Evolutionary conservation across 2,329 filamentous ascomycete genomes (phyloP), one percentile per base, ranked within the genome.

Genomic region (Tolypocladium album): DNA sequence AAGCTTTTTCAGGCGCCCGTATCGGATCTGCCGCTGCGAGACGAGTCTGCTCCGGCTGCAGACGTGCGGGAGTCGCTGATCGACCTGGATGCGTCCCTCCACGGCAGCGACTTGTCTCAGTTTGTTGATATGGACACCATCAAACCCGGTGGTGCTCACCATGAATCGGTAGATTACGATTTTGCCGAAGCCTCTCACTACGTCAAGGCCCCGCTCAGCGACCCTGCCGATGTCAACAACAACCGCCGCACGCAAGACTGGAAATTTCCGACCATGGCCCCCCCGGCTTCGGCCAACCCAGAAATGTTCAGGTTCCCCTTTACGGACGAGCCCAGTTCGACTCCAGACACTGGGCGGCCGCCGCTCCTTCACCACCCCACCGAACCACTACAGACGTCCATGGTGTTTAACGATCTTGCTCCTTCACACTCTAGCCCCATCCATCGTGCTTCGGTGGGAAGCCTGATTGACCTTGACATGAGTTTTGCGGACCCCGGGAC

Each of bases 61-160:
- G 71, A 80, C 3, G 77, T 86, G n/a, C 75, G 82, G 59, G 84
- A 87, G 67, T 86, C 84, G 0, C 76, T 87, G 22, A 88, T 88
- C 60, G 85, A 88, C 64, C 77, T 88, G 9, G 85, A 87, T 62
- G 81, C 78, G 2, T 86, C 83, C 22, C 73, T 87, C 8, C 76
- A 79, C 52, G 82, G 81, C 2, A 79, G 75, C 43, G 80, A 82
- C 4, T 73, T 84, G 1, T 82, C 83, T 1, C 79, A 76, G 58
- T 87, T 86, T 62, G 79, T 80, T 43, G 83, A 87, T 64, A 77
- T 87, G 77, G 80, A 82, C 59, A 87, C 84, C 5, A 82, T 87
- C 63, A 79, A 74, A 62, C 76, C 79, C n/a, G 76, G 72, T 8
- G 75, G 72, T 8, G 75, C 77, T 22, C 74, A 77, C 11, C 75